Base-by-base conservation (phyloP, 257 asterid species). In the Solanum chmielewskii region DNA sequence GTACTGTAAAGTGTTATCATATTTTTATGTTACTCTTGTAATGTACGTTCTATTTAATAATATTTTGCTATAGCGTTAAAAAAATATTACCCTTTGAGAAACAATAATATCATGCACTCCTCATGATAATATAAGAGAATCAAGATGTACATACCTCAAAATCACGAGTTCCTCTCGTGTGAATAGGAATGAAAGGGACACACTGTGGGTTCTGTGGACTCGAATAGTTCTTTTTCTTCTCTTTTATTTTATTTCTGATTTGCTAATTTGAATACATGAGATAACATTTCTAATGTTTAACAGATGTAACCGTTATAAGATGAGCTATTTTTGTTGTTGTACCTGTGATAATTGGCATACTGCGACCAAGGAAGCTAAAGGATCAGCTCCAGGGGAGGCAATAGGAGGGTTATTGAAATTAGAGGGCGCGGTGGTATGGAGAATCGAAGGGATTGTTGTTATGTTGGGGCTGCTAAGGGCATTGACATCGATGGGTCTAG, bases 281-380 rank as follows among this genome's bases (percentile, higher is more conserved):
- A 52, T 16, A 16, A 16, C 23, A 52, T 16, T 21, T 52, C 62
- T 52, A 52, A 52, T 11, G 20, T 7, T 35, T 37, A 74, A 74
- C 11, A 20, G 2, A 39, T 37, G 52, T 74, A 39, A 41, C 3
- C 23, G 66, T 56, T 11, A 35, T 21, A 13, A 41, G 59, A 75
- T 11, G 56, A 3, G n/a, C 16, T 23, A 76, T 76, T 76, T n/a
- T 41, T 1, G 33, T 75, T 39, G 14, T 88, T 69, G 10, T 41
- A 94, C 98, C 88, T 93, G 96, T 6, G 96, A 89, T 52, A 52
- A 52, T 85, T 95, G 99, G 59, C 90, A 82, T 6, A 94, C 37
- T 66, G 35, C 92, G 4, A 92, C 76, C 84, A 88, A 92, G 18
- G 95, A 86, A 5, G 94, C 89, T 9, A 94, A 25, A 27, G 91